A percentile compares a stretch with the other conserved stretches of the same genome.
phyloP scores from a whole-genome alignment of 2,329 filamentous ascomycete species.

The Colletotrichum spinosum region DNA sequence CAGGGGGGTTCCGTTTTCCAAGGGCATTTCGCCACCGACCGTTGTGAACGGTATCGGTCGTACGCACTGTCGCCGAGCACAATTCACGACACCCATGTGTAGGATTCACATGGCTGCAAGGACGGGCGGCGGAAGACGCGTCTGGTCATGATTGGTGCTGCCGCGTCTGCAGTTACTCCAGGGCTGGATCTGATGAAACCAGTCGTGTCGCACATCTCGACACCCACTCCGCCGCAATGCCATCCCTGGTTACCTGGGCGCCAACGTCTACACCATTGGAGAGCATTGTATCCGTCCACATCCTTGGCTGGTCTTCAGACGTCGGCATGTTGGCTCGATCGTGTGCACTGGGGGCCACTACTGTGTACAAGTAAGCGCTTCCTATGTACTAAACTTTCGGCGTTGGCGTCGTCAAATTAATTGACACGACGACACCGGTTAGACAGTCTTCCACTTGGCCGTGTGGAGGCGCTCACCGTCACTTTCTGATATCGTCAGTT shows the following conservation, averaged over 20 bases:
- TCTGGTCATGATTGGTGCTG: constrained; percentile 29
- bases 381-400: constrained; percentile 10
- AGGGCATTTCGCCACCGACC: constrained; percentile 21
- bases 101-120: constrained; percentile 11
- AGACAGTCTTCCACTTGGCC: constrained; percentile 7
- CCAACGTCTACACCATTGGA: constrained; percentile 24
- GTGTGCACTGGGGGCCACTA: not conserved
- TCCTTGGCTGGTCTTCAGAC: constrained; percentile 5
- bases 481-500: constrained; percentile 10
- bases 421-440: constrained; percentile 21
- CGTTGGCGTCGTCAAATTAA: constrained; percentile 30
- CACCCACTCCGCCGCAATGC: constrained; percentile 29
- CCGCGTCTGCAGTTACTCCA: constrained; percentile 17
- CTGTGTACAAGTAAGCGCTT: too few relatives aligned
- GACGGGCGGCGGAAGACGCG: constrained; percentile 7
- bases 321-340: constrained; percentile 4
- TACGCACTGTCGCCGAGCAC: constrained; percentile 1
- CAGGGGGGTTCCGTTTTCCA: constrained; percentile 16
- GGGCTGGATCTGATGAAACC: constrained; percentile 36
- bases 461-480: constrained; percentile 28
- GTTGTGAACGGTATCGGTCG: constrained; percentile 6
- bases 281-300: not conserved
- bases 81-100: constrained; percentile 7
- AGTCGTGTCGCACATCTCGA: constrained; percentile 38
- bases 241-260: constrained; percentile 32